Percentiles rank a stretch among this genome's conserved stretches.
Conservation (phyloP, 805 yeast species). For the Saccharomycopsis sp. region DNA sequence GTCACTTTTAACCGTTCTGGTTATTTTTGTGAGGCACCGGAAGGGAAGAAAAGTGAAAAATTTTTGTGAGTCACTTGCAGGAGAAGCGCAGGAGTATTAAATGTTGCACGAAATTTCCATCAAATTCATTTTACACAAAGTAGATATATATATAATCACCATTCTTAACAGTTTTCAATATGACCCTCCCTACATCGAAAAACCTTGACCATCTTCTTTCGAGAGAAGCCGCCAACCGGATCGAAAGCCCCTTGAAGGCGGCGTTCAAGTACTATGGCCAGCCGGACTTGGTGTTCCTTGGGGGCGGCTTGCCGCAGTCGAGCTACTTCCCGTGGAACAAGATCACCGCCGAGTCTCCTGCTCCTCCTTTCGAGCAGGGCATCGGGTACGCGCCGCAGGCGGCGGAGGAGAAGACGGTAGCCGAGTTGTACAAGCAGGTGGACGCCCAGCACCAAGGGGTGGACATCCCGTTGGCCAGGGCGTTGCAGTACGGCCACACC, state of each 20-base stretch:
- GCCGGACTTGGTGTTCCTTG: slow-evolving; percentile 78
- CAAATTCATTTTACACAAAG: no score
- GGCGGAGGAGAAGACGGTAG: slow-evolving; percentile 27
- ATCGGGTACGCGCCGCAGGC: slow-evolving; percentile 51
- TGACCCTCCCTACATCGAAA: slow-evolving; percentile 35
- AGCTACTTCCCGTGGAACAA: slow-evolving; percentile 90
- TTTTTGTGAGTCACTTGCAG: no score
- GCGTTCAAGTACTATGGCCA: slow-evolving; percentile 69
- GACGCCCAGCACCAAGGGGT: slow-evolving; percentile 36
- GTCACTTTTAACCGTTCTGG: no score
- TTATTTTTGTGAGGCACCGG: no score
- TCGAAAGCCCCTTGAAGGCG: slow-evolving; percentile 70
- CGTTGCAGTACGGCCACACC: slow-evolving; percentile 89
- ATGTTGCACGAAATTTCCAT: no score
- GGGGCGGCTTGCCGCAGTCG: slow-evolving; percentile 91
- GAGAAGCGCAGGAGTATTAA: no score
- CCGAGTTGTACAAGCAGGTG: slow-evolving; percentile 35
- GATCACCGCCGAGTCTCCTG: slow-evolving; percentile 59
- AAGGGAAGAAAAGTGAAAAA: no score
- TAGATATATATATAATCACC: no score
- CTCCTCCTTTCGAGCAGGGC: slow-evolving; percentile 73
- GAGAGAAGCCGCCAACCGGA: slow-evolving; percentile 67
- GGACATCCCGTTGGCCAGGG: slow-evolving; percentile 67
- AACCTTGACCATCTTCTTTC: slow-evolving; percentile 72
- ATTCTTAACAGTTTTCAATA: no score